Evolutionary conservation across 192 early-diverging fungal genomes (phyloP).

Genomic region (Coemansia sp.): DNA sequence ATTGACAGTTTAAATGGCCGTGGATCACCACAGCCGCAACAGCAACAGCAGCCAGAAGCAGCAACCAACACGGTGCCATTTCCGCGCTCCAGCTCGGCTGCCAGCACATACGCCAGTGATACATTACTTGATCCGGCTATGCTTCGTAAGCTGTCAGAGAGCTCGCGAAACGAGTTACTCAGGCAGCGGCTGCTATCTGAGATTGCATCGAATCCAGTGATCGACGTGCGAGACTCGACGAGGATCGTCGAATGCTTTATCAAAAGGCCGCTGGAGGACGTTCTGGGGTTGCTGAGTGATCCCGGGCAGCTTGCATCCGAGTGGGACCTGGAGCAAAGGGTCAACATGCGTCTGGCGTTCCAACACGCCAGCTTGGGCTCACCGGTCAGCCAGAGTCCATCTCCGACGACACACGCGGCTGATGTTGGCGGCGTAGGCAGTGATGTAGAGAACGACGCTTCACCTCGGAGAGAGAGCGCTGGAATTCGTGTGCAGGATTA

Average conservation of each 20-base stretch:
- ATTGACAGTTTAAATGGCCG: not conserved
- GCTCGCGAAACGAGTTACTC: conserved; percentile 45
- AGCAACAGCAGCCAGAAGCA: conserved; percentile 1
- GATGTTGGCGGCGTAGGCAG: conserved; percentile 1
- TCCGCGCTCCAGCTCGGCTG: conserved; percentile 21
- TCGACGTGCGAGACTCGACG: conserved; percentile 35
- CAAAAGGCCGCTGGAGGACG: conserved; percentile 34
- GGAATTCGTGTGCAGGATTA: conserved; percentile 33
- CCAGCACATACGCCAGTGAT: conserved; percentile 16
- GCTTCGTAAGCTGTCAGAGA: conserved; percentile 34
- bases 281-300: conserved; percentile 47
- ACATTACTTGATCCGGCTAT: conserved; percentile 39
- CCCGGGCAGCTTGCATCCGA: conserved; percentile 34
- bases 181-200: conserved; percentile 36
- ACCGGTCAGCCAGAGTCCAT: conserved; percentile 17
- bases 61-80: conserved; percentile 17
- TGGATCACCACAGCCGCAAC: conserved; percentile 1
- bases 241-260: conserved; percentile 27
- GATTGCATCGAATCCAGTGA: conserved; percentile 38
- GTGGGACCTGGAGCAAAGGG: conserved; percentile 44
- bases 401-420: conserved; percentile 2
- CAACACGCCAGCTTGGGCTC: conserved; percentile 4
- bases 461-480: not conserved
- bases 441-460: not conserved
- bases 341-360: conserved; percentile 15